phyloP scores from a whole-genome alignment of 345 rosid species.

The Litchi chinensis region DNA sequence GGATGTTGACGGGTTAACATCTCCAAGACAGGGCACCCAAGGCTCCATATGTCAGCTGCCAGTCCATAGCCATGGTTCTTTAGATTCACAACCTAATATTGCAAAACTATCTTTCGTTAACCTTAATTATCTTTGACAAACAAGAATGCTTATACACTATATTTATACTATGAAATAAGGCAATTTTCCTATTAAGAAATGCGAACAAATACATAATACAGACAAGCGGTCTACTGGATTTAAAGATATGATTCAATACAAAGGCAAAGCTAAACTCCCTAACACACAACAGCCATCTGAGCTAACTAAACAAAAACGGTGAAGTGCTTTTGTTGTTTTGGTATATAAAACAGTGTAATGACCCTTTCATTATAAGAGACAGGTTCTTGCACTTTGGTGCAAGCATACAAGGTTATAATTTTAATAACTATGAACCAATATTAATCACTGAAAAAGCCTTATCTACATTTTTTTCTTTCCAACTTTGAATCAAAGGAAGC shows the following conservation, averaged over 20 bases:
- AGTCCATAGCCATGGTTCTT: conserved; percentile 63
- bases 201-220: too few relatives aligned
- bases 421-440: too few relatives aligned
- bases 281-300: not conserved
- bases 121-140: not conserved
- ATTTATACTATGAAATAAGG: too few relatives aligned
- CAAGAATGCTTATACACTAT: not conserved
- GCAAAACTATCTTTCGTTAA: conserved; percentile 1
- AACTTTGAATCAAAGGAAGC: too few relatives aligned
- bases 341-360: not conserved
- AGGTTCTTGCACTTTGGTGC: not conserved
- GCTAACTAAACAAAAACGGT: not conserved
- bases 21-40: conserved; percentile 87
- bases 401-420: too few relatives aligned
- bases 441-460: not conserved
- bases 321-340: not conserved
- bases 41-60: conserved; percentile 92
- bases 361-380: not conserved
- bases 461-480: too few relatives aligned
- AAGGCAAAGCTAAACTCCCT: not conserved
- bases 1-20: conserved; percentile 71
- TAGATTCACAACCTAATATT: conserved; percentile 61
- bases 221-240: not conserved
- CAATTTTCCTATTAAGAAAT: too few relatives aligned
- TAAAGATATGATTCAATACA: too few relatives aligned